Base-by-base conservation (phyloP, 2,329 filamentous ascomycete species). In the Nemania diffusa region DNA sequence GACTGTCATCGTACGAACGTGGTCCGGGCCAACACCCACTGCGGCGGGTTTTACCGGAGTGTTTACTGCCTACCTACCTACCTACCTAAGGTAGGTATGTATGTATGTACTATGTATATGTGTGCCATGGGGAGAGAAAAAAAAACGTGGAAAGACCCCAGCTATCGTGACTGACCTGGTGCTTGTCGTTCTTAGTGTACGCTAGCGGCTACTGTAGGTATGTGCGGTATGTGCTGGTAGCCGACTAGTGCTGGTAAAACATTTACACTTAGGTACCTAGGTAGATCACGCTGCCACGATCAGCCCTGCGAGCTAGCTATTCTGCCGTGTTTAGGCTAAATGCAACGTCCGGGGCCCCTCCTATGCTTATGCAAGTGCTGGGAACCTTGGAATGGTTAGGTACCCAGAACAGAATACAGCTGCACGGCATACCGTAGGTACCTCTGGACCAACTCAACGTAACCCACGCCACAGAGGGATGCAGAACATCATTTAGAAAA, bases 321-420 rank as follows among this genome's bases (percentile, higher is more conserved):
- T 72, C 55, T 71, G 64, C 70, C 70, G 69, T 27, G 50, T 71
- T 72, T 48, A 72, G 70, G 70, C 70, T 72, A 72, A 72, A 72
- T 71, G 32, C 61, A 57, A 44, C 9, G 60, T 62, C 55, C 29
- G 24, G 58, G 67, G 62, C 3, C 40, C 17, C 46, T 50, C 7
- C 17, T 32, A 9, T 32, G 5, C 15, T 13, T 32, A 55, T 62
- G 65, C 46, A 64, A 27, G 46, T 27, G 27, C 37, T 46, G 50
- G 29, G 52, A 53, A 69, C 22, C n/a, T n/a, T n/a, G n/a, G n/a
- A 50, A 13, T 22, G 15, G 24, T n/a, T 5, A 48, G n/a, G n/a
- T 9, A 24, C 44, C n/a, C n/a, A n/a, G n/a, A n/a, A 60, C 57
- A 48, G 48, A 42, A 44, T 53, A 60, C 57, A 26, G 48, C 37